Percentiles rank a stretch among this genome's conserved stretches.
Conservation (phyloP, 2,329 filamentous ascomycete species). For the Claviceps sp. region DNA sequence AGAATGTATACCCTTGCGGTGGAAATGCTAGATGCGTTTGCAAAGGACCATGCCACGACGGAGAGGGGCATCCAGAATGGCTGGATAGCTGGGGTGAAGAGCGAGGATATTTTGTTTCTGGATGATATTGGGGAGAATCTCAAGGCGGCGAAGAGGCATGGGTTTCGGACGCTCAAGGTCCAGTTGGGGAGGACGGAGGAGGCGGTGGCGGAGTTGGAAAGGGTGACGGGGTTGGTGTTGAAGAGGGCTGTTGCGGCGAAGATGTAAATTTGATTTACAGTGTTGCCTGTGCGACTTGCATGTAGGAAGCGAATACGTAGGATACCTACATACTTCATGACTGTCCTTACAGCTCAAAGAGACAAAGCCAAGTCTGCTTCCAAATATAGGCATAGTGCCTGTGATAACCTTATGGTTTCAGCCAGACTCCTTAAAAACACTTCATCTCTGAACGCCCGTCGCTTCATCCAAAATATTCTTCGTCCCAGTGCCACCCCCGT, state of each 20-base stretch:
- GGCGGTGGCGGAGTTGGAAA: slow-evolving; percentile 72
- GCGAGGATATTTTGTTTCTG: slow-evolving; percentile 67
- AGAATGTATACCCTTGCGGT: slow-evolving; percentile 68
- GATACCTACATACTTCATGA: neutral
- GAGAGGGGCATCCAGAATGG: slow-evolving; percentile 24
- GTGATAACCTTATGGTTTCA: neutral
- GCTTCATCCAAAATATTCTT: neutral
- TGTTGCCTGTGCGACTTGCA: too few species aligned
- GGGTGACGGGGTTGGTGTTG: slow-evolving; percentile 53
- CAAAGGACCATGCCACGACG: slow-evolving; percentile 33
- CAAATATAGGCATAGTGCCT: neutral
- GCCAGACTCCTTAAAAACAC: neutral
- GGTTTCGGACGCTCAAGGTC: slow-evolving; percentile 78
- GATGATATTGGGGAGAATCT: slow-evolving; percentile 94
- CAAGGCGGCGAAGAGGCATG: slow-evolving; percentile 59
- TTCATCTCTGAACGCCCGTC: neutral
- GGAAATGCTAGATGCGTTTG: slow-evolving; percentile 48
- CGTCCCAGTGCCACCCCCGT: neutral
- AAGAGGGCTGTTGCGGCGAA: slow-evolving; percentile 34
- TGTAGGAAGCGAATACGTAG: too few species aligned
- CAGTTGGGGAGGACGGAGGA: slow-evolving; percentile 62
- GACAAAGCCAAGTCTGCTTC: too few species aligned
- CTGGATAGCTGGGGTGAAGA: slow-evolving; percentile 37
- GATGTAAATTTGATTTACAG: slow-evolving; percentile 16
- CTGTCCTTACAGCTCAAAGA: neutral